Evolutionary conservation across 2,329 filamentous ascomycete species (phyloP), one percentile per base, ranked within the genome.

Genomic region (Alternaria dauci): DNA sequence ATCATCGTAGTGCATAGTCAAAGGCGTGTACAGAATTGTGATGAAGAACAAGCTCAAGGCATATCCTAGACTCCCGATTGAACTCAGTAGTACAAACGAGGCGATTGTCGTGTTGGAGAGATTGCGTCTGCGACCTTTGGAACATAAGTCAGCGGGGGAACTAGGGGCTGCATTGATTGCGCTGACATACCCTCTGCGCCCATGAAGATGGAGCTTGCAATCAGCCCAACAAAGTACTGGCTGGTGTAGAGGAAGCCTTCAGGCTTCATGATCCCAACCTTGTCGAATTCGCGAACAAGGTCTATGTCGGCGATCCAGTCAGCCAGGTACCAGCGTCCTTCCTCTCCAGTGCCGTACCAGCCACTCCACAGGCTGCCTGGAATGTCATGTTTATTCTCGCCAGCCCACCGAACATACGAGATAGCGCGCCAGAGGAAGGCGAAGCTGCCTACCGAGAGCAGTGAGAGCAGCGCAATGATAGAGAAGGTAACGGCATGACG

Each of bases 21-120:
- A 72, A 1, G 86, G 86, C 0, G 84, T 87, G 26, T 88, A 81
- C 9, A 88, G 77, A 28, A 89, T 77, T 8, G 85, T 83, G 9
- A 89, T 70, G 69, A 86, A 88, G 78, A 90, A 90, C 30, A 90
- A 76, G 66, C 87, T 89, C 74, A 88, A 84, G 2, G 87, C 86
- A 66, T 86, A 89, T 0, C 86, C 87, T 11, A 90, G 76, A 56
- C 83, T 86, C 54, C 88, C 83, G 5, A 87, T 78, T 54, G 89
- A 86, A 16, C 84, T 84, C n/a, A 90, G 76, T 14, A 83, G 73
- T 59, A 89, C 81, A 65, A 88, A 89, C 2, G 85, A 82, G 73
- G 85, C 84, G 2, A 86, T 73, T 2, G 69, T 71, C 7, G 56
- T 76, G 52, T 83, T 77, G 0, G 85, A 82, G 11, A 90, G 84